A percentile compares a stretch with the other conserved stretches of the same genome.
These are phyloP conservation scores for Penicillium argentinense DNA, from an alignment of 495 filamentous ascomycete species.

Conservation along the genomic window DNA sequence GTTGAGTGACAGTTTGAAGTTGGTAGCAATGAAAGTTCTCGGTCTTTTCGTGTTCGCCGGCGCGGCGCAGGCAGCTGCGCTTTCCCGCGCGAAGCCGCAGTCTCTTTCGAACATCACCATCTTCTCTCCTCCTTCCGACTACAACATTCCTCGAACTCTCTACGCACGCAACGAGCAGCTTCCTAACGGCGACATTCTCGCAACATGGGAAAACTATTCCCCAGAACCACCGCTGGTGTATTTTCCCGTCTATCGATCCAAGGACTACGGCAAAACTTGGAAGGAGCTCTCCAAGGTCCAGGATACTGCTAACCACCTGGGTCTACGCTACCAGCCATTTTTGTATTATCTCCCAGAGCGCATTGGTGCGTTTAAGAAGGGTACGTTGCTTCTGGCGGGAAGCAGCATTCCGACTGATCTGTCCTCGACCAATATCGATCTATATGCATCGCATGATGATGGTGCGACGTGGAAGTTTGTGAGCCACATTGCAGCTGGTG, in stretches of 20 bases:
- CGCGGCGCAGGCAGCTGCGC: slow-evolving; percentile 13
- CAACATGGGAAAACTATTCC: slow-evolving; percentile 66
- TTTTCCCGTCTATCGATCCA: slow-evolving; percentile 66
- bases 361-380: slow-evolving; percentile 55
- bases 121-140: slow-evolving; percentile 34
- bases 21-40: slow-evolving; percentile 15
- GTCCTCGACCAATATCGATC: slow-evolving; percentile 61
- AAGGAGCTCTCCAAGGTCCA: slow-evolving; percentile 57
- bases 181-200: slow-evolving; percentile 22
- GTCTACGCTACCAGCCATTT: slow-evolving; percentile 67
- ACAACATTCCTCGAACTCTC: slow-evolving; percentile 32
- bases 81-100: slow-evolving; percentile 6
- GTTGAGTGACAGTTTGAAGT: slow-evolving; percentile 1
- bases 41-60: slow-evolving; percentile 20
- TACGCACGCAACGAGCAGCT: slow-evolving; percentile 26
- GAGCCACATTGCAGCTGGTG: slow-evolving; percentile 63
- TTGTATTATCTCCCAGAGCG: slow-evolving; percentile 58
- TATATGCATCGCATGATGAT: slow-evolving; percentile 61
- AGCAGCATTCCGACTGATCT: slow-evolving; percentile 64
- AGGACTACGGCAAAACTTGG: slow-evolving; percentile 63
- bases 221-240: slow-evolving; percentile 56
- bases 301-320: slow-evolving; percentile 63
- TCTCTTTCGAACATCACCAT: slow-evolving; percentile 23
- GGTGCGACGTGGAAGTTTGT: slow-evolving; percentile 66
- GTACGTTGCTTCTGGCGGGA: slow-evolving; percentile 62